Conservation (phyloP, 257 asterid genomes). For the Paraleonurus japonicus region DNA sequence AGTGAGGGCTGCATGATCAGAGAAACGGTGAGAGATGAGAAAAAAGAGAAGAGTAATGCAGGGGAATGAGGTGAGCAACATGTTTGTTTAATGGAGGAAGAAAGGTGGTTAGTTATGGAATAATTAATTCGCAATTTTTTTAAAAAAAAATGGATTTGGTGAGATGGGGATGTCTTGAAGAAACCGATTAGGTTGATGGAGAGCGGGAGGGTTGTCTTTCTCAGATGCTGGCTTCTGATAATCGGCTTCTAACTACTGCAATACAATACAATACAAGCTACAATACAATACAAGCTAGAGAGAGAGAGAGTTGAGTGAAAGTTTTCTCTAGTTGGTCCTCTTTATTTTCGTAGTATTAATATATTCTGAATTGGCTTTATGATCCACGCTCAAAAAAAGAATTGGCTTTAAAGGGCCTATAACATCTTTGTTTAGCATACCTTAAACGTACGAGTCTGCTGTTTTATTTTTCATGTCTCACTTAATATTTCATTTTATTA, state of each 20-base stretch:
- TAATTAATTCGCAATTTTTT: not conserved
- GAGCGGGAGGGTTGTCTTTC: slow-evolving; percentile 64
- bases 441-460: no score
- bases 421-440: no score
- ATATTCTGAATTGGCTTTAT: no score
- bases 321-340: not conserved
- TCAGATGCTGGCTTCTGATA: slow-evolving; percentile 30
- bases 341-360: not conserved
- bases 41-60: not conserved
- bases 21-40: not conserved
- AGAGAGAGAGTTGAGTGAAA: not conserved
- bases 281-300: no score
- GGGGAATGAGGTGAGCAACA: slow-evolving; percentile 21
- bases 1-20: slow-evolving; percentile 57
- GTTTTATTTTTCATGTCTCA: no score
- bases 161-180: slow-evolving; percentile 48
- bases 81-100: slow-evolving; percentile 16
- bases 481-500: no score
- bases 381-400: no score
- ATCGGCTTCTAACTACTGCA: slow-evolving; percentile 33
- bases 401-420: no score
- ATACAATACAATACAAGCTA: no score
- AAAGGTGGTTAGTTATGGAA: slow-evolving; percentile 18
- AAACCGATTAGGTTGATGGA: slow-evolving; percentile 28
- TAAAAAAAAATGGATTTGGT: slow-evolving; percentile 52